These are phyloP conservation scores for Tuber microsphaerosporum DNA, from an alignment of 495 filamentous ascomycete species.

Conservation along the genomic window DNA sequence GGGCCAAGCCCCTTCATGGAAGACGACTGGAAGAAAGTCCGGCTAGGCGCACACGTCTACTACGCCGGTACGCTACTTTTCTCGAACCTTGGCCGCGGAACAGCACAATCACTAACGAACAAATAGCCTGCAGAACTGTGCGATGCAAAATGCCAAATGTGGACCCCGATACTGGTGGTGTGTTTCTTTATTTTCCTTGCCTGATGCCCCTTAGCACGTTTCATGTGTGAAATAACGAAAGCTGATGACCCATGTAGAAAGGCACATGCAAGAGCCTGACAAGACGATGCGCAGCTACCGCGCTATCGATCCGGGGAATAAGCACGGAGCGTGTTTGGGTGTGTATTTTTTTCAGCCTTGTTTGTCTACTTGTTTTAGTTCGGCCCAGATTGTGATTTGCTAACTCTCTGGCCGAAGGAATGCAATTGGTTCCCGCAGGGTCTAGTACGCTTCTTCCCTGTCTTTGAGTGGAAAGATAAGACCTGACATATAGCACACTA, in stretches of 20 bases:
- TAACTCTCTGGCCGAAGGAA: not conserved
- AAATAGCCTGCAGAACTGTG: slow-evolving; percentile 35
- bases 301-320: slow-evolving; percentile 65
- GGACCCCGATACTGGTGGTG: slow-evolving; percentile 59
- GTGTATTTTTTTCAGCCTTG: slow-evolving; percentile 68
- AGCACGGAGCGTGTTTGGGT: slow-evolving; percentile 65
- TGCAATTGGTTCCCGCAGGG: not conserved
- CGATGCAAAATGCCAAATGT: slow-evolving; percentile 82
- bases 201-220: not conserved
- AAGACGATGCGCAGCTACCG: slow-evolving; percentile 61
- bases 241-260: slow-evolving; percentile 36
- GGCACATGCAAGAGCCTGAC: slow-evolving; percentile 67
- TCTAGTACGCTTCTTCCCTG: not conserved
- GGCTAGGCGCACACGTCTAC: slow-evolving; percentile 50
- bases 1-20: slow-evolving; percentile 61
- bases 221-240: not conserved
- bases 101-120: slow-evolving; percentile 7
- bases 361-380: not conserved
- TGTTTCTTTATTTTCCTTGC: not conserved
- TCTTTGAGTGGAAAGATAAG: slow-evolving; percentile 26
- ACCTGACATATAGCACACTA: not conserved
- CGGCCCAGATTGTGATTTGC: not conserved
- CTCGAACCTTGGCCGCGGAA: not conserved
- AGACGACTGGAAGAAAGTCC: slow-evolving; percentile 70
- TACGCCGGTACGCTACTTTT: slow-evolving; percentile 36